Evolutionary conservation across 805 yeast species (phyloP).

Genomic region (Barnettozyma sucrosica): DNA sequence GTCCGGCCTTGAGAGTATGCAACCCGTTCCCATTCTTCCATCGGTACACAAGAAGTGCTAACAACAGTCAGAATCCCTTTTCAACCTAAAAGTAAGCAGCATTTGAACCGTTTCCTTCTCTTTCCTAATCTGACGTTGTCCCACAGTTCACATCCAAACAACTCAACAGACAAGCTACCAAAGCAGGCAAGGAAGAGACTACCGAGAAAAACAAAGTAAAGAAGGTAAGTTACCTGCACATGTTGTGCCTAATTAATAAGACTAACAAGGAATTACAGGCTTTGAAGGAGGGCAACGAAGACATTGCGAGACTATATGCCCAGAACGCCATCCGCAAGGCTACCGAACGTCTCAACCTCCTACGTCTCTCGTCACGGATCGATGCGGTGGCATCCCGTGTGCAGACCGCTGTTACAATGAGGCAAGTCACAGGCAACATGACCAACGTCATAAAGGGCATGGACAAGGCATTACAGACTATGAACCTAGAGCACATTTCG

Average conservation of each 20-base stretch:
- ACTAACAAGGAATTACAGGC: constrained; percentile 35
- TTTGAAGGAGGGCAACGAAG: constrained; percentile 75
- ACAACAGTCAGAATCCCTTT: constrained; percentile 43
- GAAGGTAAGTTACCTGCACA: constrained; percentile 36
- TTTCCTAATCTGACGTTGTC: constrained; percentile 13
- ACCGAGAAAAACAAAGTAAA: constrained; percentile 84
- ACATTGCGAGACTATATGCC: constrained; percentile 90
- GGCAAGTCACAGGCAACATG: constrained; percentile 92
- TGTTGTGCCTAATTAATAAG: background rate
- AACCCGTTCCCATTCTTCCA: background rate
- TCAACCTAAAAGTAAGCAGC: constrained; percentile 47
- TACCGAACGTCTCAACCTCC: constrained; percentile 75
- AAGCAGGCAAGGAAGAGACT: constrained; percentile 86
- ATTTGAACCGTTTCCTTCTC: background rate
- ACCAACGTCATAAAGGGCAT: constrained; percentile 87
- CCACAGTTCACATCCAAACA: constrained; percentile 87
- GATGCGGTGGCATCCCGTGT: constrained; percentile 96
- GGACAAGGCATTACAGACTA: constrained; percentile 93
- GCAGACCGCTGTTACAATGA: constrained; percentile 97
- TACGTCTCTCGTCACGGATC: constrained; percentile 79
- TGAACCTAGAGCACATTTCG: constrained; percentile 91
- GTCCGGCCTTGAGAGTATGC: background rate
- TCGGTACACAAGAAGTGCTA: background rate
- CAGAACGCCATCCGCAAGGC: constrained; percentile 92
- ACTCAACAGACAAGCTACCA: constrained; percentile 80